Conservation (phyloP, 768 basidiomycete species). For the Kwoniella shandongensis region DNA sequence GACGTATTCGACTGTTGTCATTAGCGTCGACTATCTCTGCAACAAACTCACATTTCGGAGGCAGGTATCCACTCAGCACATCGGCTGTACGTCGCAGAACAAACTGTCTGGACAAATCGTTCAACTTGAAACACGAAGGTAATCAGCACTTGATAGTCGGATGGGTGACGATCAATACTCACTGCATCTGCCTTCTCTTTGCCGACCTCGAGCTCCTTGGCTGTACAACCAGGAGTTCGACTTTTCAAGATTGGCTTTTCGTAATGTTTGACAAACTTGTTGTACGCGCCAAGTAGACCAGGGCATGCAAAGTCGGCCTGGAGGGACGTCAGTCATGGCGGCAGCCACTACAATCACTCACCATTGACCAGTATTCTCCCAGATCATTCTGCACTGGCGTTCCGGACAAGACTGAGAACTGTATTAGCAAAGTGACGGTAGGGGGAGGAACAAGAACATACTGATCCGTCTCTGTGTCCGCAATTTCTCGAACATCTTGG, state of each 20-base stretch:
- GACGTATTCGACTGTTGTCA: slow-evolving; percentile 85
- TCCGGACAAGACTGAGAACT: slow-evolving; percentile 77
- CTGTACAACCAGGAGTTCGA: slow-evolving; percentile 70
- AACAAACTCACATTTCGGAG: slow-evolving; percentile 74
- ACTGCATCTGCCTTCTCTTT: slow-evolving; percentile 77
- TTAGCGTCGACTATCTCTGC: neutral
- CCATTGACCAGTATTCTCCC: slow-evolving; percentile 95
- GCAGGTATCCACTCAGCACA: slow-evolving; percentile 76
- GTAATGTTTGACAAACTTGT: slow-evolving; percentile 62
- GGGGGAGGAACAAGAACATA: slow-evolving; percentile 20
- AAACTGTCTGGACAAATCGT: slow-evolving; percentile 75
- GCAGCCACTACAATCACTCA: slow-evolving; percentile 50
- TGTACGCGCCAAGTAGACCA: slow-evolving; percentile 64
- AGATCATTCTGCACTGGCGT: slow-evolving; percentile 98
- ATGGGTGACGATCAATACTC: slow-evolving; percentile 14
- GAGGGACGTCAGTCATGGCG: neutral
- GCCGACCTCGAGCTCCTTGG: slow-evolving; percentile 73
- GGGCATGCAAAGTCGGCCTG: slow-evolving; percentile 94
- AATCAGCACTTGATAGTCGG: neutral
- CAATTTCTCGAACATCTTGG: slow-evolving; percentile 76
- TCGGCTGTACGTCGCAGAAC: slow-evolving; percentile 84
- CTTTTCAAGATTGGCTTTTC: slow-evolving; percentile 85
- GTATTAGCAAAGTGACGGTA: too few relatives aligned
- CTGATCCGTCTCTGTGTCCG: slow-evolving; percentile 73
- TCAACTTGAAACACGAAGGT: slow-evolving; percentile 58